Evolutionary conservation across 1,284 basidiomycete genomes (phyloP), one percentile per base, ranked within the genome.

Genomic region (Marasmius tenuissimus): DNA sequence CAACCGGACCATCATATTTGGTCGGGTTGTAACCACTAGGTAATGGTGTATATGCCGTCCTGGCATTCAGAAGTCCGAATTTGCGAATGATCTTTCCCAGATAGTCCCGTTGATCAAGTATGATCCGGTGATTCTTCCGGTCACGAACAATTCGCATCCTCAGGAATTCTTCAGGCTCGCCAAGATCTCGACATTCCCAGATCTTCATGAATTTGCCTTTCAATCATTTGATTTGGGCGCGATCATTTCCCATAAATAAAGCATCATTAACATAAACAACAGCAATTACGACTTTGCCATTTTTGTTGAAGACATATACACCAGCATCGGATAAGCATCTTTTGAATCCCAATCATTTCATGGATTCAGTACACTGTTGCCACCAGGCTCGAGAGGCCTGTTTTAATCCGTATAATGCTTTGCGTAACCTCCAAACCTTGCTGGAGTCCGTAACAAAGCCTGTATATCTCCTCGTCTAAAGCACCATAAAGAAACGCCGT

Each of bases 401-500:
- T 61, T 75, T 75, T 0, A 77, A 62, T 0, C 75, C 70, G 60
- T 78, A 78, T 0, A 78, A 47, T 0, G 70, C 65, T 0, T 58
- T 38, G 1, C 50, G 12, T 0, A 78, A 64, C 2, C 45, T 57
- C 16, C 63, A 66, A 14, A 77, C 74, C 40, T 69, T 67, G 27
- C 53, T 34, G 20, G 58, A 63, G 22, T 61, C 45, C 0, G 57
- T 52, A 48, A 55, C 16, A 42, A 75, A 77, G 1, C 71, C 70
- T 76, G 58, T 76, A 78, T 11, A 77, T 68, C 53, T 76, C 73
- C 51, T 76, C 71, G 8, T 75, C 67, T 2, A 78, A 66, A n/a
- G 68, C 58, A 2, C 76, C 71, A 69, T 78, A 73, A 0, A 78
- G 69, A 63, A 74, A 81, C 0, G 77, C 75, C 0, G 69, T 70